These are phyloP conservation scores for Cutaneotrichosporon cutaneum DNA, from an alignment of 1,284 basidiomycete genomes.

Conservation along the genomic window DNA sequence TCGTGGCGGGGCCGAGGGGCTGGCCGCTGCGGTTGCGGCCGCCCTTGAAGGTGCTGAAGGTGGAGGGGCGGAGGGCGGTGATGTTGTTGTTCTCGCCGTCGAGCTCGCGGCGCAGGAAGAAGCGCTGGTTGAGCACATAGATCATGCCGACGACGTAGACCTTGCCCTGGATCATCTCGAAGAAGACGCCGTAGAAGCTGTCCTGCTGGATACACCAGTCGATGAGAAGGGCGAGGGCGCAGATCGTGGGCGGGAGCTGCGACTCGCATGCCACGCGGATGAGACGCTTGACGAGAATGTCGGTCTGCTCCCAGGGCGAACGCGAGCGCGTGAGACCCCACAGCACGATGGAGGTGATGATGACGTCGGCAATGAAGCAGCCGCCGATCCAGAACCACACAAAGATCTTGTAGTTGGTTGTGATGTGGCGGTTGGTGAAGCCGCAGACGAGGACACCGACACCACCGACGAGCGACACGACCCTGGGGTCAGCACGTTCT, in stretches of 20 bases:
- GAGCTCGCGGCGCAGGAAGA: conserved; percentile 19
- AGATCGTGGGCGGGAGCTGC: conserved; percentile 31
- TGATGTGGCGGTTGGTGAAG: not conserved
- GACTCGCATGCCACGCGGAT: conserved; percentile 33
- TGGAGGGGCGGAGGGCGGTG: conserved; percentile 18
- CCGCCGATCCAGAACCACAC: conserved; percentile 17
- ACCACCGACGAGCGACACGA: conserved; percentile 15
- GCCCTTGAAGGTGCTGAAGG: conserved; percentile 12
- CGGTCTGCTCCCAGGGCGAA: conserved; percentile 36
- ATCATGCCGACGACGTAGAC: conserved; percentile 32
- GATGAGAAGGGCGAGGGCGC: conserved; percentile 28
- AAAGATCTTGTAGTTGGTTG: conserved; percentile 10
- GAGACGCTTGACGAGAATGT: conserved; percentile 26
- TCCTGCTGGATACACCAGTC: conserved; percentile 28
- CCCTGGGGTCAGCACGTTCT: not conserved
- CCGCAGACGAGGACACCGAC: conserved; percentile 14
- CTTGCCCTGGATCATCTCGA: conserved; percentile 33
- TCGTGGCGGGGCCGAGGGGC: conserved; percentile 22
- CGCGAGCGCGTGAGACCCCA: conserved; percentile 30
- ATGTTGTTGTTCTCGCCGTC: conserved; percentile 13
- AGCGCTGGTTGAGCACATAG: conserved; percentile 33
- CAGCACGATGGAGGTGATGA: conserved; percentile 22
- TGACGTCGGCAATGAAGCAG: conserved; percentile 17
- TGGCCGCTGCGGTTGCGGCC: conserved; percentile 1
- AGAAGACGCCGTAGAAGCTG: conserved; percentile 30